Evolutionary conservation across 208 protist species (phyloP).

Genomic region (Tritrichomonas foetus): DNA sequence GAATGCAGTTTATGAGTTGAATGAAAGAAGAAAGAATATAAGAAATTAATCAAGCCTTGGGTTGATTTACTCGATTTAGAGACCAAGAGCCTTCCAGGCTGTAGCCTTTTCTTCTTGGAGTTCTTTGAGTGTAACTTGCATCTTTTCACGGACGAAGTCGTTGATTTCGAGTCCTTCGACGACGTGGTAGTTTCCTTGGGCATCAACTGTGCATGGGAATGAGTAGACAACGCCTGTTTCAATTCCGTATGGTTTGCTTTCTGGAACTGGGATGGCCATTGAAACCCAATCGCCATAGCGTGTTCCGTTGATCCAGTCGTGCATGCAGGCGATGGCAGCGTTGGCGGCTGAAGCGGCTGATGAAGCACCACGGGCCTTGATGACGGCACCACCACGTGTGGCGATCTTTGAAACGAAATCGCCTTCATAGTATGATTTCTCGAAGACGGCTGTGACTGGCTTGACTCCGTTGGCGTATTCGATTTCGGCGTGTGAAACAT

Average conservation of each 20-base stretch:
- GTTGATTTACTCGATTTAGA: too few species aligned
- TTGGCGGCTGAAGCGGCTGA: conserved; percentile 82
- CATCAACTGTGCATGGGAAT: not conserved
- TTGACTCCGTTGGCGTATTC: conserved; percentile 58
- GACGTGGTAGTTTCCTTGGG: conserved; percentile 48
- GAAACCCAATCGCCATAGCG: conserved; percentile 62
- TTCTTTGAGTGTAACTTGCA: conserved; percentile 56
- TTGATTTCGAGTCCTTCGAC: conserved; percentile 62
- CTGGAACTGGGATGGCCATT: conserved; percentile 74
- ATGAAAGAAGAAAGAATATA: too few species aligned
- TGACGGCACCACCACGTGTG: conserved; percentile 76
- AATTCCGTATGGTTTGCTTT: conserved; percentile 76
- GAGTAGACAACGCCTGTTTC: conserved; percentile 78
- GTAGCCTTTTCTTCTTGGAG: conserved; percentile 49
- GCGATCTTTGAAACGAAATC: conserved; percentile 74
- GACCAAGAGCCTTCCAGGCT: conserved; percentile 34
- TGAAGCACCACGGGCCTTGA: conserved; percentile 70
- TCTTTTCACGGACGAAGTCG: conserved; percentile 51
- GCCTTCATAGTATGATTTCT: conserved; percentile 61
- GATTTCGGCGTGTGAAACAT: conserved; percentile 71
- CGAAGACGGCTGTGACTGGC: conserved; percentile 60
- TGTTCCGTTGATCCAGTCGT: conserved; percentile 66
- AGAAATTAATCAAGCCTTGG: too few species aligned
- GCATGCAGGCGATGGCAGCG: conserved; percentile 64
- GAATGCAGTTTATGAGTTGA: too few species aligned